These are phyloP conservation scores for Phialocephala subalpina DNA, from an alignment of 2,329 filamentous ascomycete genomes.

Conservation along the genomic window DNA sequence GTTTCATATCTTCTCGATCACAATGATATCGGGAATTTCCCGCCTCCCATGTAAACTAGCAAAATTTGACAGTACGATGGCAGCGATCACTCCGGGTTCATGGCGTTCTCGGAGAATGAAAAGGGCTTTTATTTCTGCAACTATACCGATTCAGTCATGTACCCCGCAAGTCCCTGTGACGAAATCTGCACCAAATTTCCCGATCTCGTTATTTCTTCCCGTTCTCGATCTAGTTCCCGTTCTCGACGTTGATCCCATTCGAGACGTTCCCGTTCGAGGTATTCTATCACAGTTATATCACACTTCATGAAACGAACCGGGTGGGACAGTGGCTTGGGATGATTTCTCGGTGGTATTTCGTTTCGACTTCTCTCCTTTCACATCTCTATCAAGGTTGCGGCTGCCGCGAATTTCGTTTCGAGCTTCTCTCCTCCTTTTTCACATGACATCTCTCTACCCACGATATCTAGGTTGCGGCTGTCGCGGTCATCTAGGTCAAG, in stretches of 20 bases:
- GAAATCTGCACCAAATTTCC: neutral
- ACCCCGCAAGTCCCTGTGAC: conserved; percentile 8
- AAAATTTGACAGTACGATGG: conserved; percentile 24
- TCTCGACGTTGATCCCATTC: too few species aligned
- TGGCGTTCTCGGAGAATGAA: conserved; percentile 26
- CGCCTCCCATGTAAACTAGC: conserved; percentile 33
- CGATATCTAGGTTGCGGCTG: conserved; percentile 12
- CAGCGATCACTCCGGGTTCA: conserved; percentile 14
- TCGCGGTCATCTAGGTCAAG: conserved; percentile 19
- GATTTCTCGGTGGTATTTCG: conserved; percentile 22
- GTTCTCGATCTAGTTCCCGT: too few species aligned
- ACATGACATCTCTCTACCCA: neutral
- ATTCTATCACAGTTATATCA: neutral
- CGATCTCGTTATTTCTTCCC: neutral
- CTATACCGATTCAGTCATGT: conserved; percentile 3
- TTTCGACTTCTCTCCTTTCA: conserved; percentile 14
- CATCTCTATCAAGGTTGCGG: neutral
- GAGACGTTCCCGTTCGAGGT: too few species aligned
- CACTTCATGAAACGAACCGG: conserved; percentile 14
- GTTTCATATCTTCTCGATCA: neutral
- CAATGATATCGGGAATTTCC: conserved; percentile 5
- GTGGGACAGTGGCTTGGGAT: conserved; percentile 23
- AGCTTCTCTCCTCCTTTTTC: neutral
- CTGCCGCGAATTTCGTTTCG: too few species aligned
- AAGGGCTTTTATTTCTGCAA: conserved; percentile 1